Conservation (phyloP, 2,329 filamentous ascomycete species). For the Huntiella omanensis region DNA sequence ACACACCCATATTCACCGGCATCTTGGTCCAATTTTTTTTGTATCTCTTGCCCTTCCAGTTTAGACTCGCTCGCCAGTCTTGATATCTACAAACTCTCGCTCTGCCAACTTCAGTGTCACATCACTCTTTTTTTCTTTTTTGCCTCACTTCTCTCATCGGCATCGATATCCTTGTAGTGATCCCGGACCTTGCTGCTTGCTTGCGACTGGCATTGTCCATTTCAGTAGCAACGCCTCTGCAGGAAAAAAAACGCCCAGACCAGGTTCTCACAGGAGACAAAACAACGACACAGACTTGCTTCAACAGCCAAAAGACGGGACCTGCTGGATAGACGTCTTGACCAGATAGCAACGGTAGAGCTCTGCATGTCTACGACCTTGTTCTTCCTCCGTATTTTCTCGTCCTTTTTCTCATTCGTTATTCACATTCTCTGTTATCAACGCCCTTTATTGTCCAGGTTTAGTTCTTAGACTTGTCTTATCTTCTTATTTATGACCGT, state of each 20-base stretch:
- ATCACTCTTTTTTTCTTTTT: neutral
- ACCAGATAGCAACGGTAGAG: no score
- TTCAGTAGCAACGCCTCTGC: neutral
- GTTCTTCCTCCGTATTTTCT: constrained; percentile 1
- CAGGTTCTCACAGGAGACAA: constrained; percentile 2
- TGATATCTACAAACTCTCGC: no score
- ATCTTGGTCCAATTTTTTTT: no score
- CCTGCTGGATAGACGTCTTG: no score
- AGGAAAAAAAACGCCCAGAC: neutral
- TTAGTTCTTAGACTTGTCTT: neutral
- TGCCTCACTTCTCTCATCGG: neutral
- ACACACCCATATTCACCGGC: no score
- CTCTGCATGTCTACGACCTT: no score
- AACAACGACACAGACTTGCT: constrained; percentile 1
- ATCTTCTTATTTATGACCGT: neutral
- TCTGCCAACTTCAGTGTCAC: no score
- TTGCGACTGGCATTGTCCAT: neutral
- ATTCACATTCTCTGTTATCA: neutral
- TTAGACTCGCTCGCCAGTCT: no score
- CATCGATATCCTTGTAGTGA: neutral
- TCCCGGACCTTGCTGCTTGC: constrained; percentile 3
- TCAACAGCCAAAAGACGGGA: no score
- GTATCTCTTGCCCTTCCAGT: no score
- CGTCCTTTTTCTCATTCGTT: neutral
- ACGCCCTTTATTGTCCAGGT: neutral